phyloP scores from a whole-genome alignment of 164 flowering plant species.

The Brasenia schreberi region DNA sequence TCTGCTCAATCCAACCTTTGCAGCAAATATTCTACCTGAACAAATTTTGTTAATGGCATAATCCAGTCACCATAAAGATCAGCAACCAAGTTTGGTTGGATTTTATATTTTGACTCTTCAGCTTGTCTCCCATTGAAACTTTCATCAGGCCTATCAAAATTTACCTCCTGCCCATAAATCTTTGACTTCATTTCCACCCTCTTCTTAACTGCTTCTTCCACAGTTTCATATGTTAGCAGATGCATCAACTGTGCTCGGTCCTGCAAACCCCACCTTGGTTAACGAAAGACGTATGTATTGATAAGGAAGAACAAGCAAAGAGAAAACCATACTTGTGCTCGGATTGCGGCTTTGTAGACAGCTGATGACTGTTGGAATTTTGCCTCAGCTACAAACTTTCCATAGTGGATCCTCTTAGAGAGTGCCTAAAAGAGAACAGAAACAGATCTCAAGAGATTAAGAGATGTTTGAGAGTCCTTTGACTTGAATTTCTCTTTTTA shows the following conservation, averaged over 20 bases:
- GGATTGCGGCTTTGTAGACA: conserved; percentile 56
- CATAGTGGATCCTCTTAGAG: conserved; percentile 92
- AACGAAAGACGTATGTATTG: not conserved
- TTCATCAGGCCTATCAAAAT: not conserved
- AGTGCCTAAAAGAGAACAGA: conserved; percentile 32
- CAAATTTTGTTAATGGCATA: conserved; percentile 93
- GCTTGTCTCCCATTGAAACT: conserved; percentile 10
- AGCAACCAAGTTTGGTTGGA: conserved; percentile 67
- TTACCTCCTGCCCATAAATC: conserved; percentile 54
- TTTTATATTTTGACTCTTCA: conserved; percentile 51
- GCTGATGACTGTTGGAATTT: conserved; percentile 66
- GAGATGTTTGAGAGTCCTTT: too few species aligned
- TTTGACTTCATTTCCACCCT: conserved; percentile 77
- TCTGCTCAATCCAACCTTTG: conserved; percentile 60
- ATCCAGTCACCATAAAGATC: conserved; percentile 83
- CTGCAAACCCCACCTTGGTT: conserved; percentile 25
- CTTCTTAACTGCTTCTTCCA: conserved; percentile 51
- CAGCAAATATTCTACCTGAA: conserved; percentile 68
- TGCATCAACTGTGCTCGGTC: conserved; percentile 46
- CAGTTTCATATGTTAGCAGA: conserved; percentile 57
- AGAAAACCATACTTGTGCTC: conserved; percentile 40
- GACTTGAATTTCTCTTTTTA: too few species aligned
- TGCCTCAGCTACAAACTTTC: conserved; percentile 90
- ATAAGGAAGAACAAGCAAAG: not conserved
- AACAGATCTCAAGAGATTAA: not conserved